phyloP scores from a whole-genome alignment of 2,329 filamentous ascomycete species.

The Dendryphion nanum region DNA sequence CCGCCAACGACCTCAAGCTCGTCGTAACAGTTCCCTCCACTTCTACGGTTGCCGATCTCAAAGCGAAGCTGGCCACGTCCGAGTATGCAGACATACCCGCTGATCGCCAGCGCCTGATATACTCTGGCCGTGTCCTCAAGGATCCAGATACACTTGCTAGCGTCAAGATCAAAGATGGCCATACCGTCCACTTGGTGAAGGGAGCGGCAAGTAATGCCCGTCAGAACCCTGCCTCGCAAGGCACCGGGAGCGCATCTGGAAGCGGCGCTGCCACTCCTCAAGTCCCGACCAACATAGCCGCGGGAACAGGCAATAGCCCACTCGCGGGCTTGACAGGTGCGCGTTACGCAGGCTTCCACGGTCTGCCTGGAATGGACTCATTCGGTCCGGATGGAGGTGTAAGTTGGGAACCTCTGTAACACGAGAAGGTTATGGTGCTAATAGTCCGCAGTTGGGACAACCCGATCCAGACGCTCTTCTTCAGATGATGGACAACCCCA shows the following conservation, averaged over 20 bases:
- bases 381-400: slow-evolving; percentile 95
- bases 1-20: slow-evolving; percentile 85
- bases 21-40: slow-evolving; percentile 75
- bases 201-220: slow-evolving; percentile 84
- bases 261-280: slow-evolving; percentile 56
- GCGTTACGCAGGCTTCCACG: slow-evolving; percentile 87
- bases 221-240: slow-evolving; percentile 55
- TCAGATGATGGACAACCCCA: slow-evolving; percentile 83
- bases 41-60: slow-evolving; percentile 80
- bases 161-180: slow-evolving; percentile 94
- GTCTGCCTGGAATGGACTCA: slow-evolving; percentile 80
- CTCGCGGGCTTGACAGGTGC: slow-evolving; percentile 89
- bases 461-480: slow-evolving; percentile 78
- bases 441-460: slow-evolving; percentile 74
- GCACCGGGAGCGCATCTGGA: slow-evolving; percentile 26
- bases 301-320: slow-evolving; percentile 78
- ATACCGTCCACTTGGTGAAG: slow-evolving; percentile 96
- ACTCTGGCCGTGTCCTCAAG: slow-evolving; percentile 95
- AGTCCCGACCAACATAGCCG: slow-evolving; percentile 74
- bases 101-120: slow-evolving; percentile 92
- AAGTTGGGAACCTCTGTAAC: slow-evolving; percentile 45
- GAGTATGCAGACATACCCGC: slow-evolving; percentile 85
- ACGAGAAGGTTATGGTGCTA: slow-evolving; percentile 11
- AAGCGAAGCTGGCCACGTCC: slow-evolving; percentile 76
- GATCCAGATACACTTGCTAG: slow-evolving; percentile 80